These are phyloP conservation scores for Chalciporus sphaerocephalus DNA, from an alignment of 768 basidiomycete genomes.

Conservation along the genomic window DNA sequence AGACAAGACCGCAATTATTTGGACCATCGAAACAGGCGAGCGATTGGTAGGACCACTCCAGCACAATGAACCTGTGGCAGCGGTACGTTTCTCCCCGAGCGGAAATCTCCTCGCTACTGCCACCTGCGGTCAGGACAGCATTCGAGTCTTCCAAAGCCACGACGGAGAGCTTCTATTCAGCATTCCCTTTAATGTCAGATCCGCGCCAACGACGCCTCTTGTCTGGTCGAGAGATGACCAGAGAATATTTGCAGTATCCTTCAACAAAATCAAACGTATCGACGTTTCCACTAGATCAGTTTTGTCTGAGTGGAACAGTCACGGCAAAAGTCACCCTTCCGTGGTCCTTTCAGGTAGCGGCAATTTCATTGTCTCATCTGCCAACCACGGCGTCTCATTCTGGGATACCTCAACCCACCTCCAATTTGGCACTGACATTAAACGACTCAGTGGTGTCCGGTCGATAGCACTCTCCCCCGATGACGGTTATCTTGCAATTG, in stretches of 20 bases:
- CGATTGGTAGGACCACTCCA: background rate
- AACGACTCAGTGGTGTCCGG: slow-evolving; percentile 6
- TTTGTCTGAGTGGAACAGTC: slow-evolving; percentile 12
- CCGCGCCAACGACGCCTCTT: slow-evolving; percentile 7
- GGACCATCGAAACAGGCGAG: background rate
- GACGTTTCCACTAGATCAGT: slow-evolving; percentile 9
- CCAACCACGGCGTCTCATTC: slow-evolving; percentile 8
- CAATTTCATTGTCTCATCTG: slow-evolving; percentile 12
- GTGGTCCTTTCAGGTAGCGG: slow-evolving; percentile 8
- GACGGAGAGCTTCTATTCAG: background rate
- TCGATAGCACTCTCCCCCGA: slow-evolving; percentile 11
- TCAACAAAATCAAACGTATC: slow-evolving; percentile 8
- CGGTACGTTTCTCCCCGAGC: background rate
- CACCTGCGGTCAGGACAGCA: background rate
- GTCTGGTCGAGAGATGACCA: slow-evolving; percentile 17
- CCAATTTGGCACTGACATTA: slow-evolving; percentile 9
- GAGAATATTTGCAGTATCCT: slow-evolving; percentile 9
- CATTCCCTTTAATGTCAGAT: background rate
- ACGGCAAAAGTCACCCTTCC: slow-evolving; percentile 7
- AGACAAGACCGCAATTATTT: background rate
- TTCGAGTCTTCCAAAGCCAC: background rate
- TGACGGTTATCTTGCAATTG: slow-evolving; percentile 9
- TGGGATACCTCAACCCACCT: slow-evolving; percentile 10
- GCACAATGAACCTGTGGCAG: background rate
- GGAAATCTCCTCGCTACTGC: background rate